Base-by-base conservation (phyloP, 208 protist species). In the Crithidia thermophila region DNA sequence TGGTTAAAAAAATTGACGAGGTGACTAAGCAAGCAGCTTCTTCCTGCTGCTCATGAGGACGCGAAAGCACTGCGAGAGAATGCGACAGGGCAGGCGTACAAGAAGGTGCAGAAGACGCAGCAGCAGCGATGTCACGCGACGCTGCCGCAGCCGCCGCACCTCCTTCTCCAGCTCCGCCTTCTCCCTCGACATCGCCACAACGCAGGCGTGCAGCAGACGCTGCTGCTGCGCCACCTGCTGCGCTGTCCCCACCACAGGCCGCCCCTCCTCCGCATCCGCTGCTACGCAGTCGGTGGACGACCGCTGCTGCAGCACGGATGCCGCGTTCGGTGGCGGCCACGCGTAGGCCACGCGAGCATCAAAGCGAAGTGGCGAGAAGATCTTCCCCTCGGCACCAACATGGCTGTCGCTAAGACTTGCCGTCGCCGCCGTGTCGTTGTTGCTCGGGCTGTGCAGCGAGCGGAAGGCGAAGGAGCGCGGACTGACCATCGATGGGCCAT, bases 341-440 rank as follows among this genome's bases (percentile, higher is more conserved):
- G n/a, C n/a, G n/a, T n/a, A n/a, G n/a, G n/a, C n/a, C 14, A 14
- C 20, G 14, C 27, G 39, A 0, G 50, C 14, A 23, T 75, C 60
- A 6, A 75, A 57, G 13, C 61, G 60, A 2, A 75, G 40, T 5
- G 68, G 68, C 7, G 64, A 63, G 10, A 75, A 75, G 8, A 63
- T 33, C 18, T 67, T 75, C 31, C 28, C 40, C n/a, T 75, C 68
- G 1, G 14, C 33, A 5, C 42, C 8, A 36, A 51, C 30, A 14
- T 7, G 27, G 52, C 36, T 50, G 58, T 30, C 52, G n/a, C 36
- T 66, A 3, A 55, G 14, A 34, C 39, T 67, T 20, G 49, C 39
- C 2, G 58, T 67, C 21, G 49, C 39, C 2, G 58, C 30, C 6
- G 47, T 23, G 6, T 20, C 34, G 27, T 73, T 30, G 9, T 27